Evolutionary conservation across 2,329 filamentous ascomycete genomes (phyloP).

Genomic region (Talaromyces albobiverticillius): DNA sequence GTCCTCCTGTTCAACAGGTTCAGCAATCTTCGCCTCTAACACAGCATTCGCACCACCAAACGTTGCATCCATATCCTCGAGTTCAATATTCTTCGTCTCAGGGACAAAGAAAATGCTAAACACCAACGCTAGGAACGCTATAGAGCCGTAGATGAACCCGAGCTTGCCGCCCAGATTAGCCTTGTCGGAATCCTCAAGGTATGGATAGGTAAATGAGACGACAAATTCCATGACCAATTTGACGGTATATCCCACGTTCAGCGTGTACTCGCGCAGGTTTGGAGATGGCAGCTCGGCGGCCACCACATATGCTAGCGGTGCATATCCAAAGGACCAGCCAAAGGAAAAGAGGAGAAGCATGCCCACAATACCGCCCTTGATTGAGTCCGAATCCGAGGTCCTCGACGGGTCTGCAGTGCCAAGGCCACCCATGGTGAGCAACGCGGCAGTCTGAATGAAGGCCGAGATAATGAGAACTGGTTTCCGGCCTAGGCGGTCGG

Average conservation of each 20-base stretch:
- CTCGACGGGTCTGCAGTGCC: slow-evolving; percentile 24
- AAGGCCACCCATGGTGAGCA: slow-evolving; percentile 38
- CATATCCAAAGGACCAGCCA: slow-evolving; percentile 34
- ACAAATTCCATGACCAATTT: slow-evolving; percentile 20
- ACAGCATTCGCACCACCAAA: too few species aligned
- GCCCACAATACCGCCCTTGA: slow-evolving; percentile 28
- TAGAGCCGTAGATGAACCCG: slow-evolving; percentile 40
- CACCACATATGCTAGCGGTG: slow-evolving; percentile 34
- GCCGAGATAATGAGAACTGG: slow-evolving; percentile 13
- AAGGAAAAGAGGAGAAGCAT: slow-evolving; percentile 29
- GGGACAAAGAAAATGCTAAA: slow-evolving; percentile 23
- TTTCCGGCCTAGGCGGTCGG: slow-evolving; percentile 14
- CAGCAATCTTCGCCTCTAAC: too few species aligned
- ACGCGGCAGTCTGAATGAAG: slow-evolving; percentile 23
- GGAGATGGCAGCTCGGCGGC: slow-evolving; percentile 31
- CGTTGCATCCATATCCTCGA: slow-evolving; percentile 24
- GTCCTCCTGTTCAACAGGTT: too few species aligned
- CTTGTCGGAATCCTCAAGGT: slow-evolving; percentile 36
- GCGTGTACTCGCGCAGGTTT: slow-evolving; percentile 21
- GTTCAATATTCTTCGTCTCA: slow-evolving; percentile 18
- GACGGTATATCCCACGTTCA: slow-evolving; percentile 10
- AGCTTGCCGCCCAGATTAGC: slow-evolving; percentile 35
- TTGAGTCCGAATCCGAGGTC: slow-evolving; percentile 15
- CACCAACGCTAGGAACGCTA: slow-evolving; percentile 19
- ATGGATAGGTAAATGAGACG: slow-evolving; percentile 36